These are phyloP conservation scores for Cryphonectria carpinicola DNA, from an alignment of 2,329 filamentous ascomycete genomes.

Conservation along the genomic window DNA sequence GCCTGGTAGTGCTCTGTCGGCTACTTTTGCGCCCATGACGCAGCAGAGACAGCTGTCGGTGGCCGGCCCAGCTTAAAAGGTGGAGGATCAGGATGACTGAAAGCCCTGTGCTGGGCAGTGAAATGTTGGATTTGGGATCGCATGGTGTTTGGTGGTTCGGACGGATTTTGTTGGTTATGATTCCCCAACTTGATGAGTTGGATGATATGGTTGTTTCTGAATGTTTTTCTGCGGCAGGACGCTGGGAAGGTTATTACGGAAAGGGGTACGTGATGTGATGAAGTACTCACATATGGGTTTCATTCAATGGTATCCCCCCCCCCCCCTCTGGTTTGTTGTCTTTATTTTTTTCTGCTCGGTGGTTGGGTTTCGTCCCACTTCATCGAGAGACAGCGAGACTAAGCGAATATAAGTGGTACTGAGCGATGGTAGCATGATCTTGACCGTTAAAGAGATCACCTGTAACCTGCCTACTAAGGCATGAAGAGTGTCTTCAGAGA, in stretches of 20 bases:
- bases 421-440: too few relatives aligned
- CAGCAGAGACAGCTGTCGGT: slow-evolving; percentile 26
- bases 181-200: not conserved
- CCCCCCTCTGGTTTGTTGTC: too few relatives aligned
- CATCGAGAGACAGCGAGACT: too few relatives aligned
- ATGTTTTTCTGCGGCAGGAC: not conserved
- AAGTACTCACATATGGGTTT: too few relatives aligned
- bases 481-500: too few relatives aligned
- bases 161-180: not conserved
- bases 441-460: not conserved
- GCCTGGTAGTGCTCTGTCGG: slow-evolving; percentile 22
- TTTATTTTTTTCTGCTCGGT: not conserved
- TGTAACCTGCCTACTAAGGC: too few relatives aligned
- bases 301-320: too few relatives aligned
- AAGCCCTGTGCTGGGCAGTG: not conserved
- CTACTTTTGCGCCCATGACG: slow-evolving; percentile 26
- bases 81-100: not conserved
- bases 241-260: not conserved
- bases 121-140: not conserved
- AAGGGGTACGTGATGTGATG: not conserved
- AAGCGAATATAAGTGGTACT: too few relatives aligned
- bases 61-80: slow-evolving; percentile 23
- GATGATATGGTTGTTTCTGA: not conserved
- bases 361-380: too few relatives aligned
- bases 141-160: slow-evolving; percentile 16